These are phyloP conservation scores for Vicia faba DNA, from an alignment of 306 rosid species.

Conservation along the genomic window DNA sequence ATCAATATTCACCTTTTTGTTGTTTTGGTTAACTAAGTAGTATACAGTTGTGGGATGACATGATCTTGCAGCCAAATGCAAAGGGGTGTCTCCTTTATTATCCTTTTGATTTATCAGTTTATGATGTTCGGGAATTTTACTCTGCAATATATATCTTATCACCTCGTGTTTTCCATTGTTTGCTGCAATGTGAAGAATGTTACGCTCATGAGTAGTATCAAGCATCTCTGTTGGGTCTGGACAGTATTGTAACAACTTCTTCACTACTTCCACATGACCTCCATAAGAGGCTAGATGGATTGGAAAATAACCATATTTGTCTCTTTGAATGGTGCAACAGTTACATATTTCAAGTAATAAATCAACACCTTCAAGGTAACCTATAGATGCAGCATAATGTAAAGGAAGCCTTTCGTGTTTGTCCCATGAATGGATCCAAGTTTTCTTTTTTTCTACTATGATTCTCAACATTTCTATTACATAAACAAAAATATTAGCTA, in stretches of 20 bases:
- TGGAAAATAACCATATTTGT: slow-evolving; percentile 25
- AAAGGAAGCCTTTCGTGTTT: slow-evolving; percentile 16
- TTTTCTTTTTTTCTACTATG: background rate
- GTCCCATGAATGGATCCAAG: slow-evolving; percentile 23
- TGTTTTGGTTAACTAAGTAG: background rate
- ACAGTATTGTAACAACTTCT: slow-evolving; percentile 21
- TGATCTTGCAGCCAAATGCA: slow-evolving; percentile 35
- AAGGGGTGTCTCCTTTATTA: slow-evolving; percentile 24
- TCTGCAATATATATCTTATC: slow-evolving; percentile 14
- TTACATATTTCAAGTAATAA: background rate
- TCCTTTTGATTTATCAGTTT: slow-evolving; percentile 38
- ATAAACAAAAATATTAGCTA: background rate
- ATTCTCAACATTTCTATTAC: background rate
- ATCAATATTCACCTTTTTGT: background rate
- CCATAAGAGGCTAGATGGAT: slow-evolving; percentile 32
- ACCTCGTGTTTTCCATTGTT: slow-evolving; percentile 18
- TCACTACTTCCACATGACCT: slow-evolving; percentile 12
- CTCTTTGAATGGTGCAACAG: background rate
- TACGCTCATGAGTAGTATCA: background rate
- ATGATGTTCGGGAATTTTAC: background rate
- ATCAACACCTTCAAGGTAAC: slow-evolving; percentile 38
- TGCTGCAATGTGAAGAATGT: slow-evolving; percentile 34
- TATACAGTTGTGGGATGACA: slow-evolving; percentile 23
- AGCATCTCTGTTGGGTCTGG: slow-evolving; percentile 27
- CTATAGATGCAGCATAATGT: slow-evolving; percentile 31